These are phyloP conservation scores for Fusarium nanum DNA, from an alignment of 2,329 filamentous ascomycete species.

Conservation along the genomic window DNA sequence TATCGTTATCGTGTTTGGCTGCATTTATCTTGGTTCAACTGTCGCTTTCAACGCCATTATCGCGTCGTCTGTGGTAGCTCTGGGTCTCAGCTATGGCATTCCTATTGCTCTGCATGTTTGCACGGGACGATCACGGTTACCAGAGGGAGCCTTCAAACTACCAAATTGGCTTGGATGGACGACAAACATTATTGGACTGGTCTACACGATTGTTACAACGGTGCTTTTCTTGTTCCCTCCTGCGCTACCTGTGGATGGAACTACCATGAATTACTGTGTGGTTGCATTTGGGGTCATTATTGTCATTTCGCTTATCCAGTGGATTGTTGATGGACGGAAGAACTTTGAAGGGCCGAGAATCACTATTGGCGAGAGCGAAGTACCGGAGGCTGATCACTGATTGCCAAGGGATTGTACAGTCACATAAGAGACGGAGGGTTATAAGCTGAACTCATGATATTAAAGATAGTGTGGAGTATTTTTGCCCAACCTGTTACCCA, in stretches of 20 bases:
- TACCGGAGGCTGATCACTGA: background rate
- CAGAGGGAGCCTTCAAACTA: constrained; percentile 57
- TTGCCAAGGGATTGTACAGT: fast-evolving
- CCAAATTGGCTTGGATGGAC: constrained; percentile 53
- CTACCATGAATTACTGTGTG: constrained; percentile 72
- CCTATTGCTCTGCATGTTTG: constrained; percentile 75
- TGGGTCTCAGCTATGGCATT: constrained; percentile 79
- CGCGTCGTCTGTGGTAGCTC: constrained; percentile 76
- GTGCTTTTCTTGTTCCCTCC: constrained; percentile 80
- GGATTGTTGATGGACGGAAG: constrained; percentile 60
- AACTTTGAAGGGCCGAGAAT: constrained; percentile 49
- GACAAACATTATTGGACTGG: constrained; percentile 60
- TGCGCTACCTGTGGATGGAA: constrained; percentile 69
- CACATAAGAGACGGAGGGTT: fast-evolving
- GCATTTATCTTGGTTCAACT: constrained; percentile 75
- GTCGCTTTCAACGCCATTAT: constrained; percentile 77
- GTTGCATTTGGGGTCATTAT: constrained; percentile 60
- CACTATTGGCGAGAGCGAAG: constrained; percentile 3
- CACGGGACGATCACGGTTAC: constrained; percentile 74
- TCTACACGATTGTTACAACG: constrained; percentile 74
- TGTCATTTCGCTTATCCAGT: constrained; percentile 55
- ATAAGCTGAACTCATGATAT: background rate
- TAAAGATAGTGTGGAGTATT: background rate
- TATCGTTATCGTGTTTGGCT: constrained; percentile 74
- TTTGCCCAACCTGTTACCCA: background rate